A percentile compares a stretch with the other conserved stretches of the same genome.
Evolutionary conservation across 352 stramenopile species (phyloP).

Genomic region (Aphanomyces invadans): DNA sequence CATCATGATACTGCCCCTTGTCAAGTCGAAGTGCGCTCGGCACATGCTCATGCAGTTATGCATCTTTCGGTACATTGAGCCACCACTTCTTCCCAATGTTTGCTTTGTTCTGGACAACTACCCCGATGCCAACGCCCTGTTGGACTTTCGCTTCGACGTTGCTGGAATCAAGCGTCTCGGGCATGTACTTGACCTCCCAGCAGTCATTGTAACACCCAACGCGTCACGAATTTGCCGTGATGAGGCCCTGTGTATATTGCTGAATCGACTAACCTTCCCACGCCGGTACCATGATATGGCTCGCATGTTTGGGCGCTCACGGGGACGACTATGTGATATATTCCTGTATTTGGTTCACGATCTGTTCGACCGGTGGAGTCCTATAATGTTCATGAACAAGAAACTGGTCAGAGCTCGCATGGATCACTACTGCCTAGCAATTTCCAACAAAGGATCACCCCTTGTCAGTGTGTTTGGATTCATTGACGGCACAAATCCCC

Average conservation of each 20-base stretch:
- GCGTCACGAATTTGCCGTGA: not conserved
- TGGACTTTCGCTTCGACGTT: slow-evolving; percentile 16
- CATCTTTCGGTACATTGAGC: not conserved
- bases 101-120: slow-evolving; percentile 47
- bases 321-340: not conserved
- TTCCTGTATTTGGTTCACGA: not conserved
- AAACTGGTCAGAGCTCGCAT: not conserved
- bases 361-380: slow-evolving; percentile 3
- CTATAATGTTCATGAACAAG: not conserved
- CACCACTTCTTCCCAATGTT: not conserved
- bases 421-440: not conserved
- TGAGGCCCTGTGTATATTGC: slow-evolving; percentile 2
- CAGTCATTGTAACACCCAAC: slow-evolving; percentile 2
- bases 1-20: not conserved
- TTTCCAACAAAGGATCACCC: slow-evolving; percentile 4
- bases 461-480: slow-evolving; percentile 3
- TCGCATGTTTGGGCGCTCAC: not conserved
- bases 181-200: not conserved
- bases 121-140: not conserved
- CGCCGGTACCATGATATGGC: slow-evolving; percentile 4
- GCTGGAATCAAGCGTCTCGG: slow-evolving; percentile 6
- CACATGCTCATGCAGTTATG: not conserved
- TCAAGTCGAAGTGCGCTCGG: not conserved
- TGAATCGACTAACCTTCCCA: slow-evolving; percentile 8
- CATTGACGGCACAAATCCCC: slow-evolving; percentile 15